Evolutionary conservation across 1,284 basidiomycete genomes (phyloP).

Genomic region (Fistulina hepatica): DNA sequence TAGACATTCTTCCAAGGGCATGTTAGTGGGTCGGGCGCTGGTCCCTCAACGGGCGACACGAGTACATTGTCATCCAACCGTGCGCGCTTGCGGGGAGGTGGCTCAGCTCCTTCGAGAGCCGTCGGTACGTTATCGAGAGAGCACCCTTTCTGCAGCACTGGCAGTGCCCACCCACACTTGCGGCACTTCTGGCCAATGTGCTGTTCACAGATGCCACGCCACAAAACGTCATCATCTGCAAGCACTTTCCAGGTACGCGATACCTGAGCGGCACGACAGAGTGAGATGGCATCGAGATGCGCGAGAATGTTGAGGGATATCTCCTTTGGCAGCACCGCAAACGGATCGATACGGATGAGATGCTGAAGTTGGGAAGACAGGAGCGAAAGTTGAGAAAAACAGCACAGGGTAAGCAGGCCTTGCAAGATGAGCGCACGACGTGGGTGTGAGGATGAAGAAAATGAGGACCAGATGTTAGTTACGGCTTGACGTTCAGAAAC

Average conservation of each 20-base stretch:
- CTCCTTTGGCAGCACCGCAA: slow-evolving; percentile 85
- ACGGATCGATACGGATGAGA: slow-evolving; percentile 94
- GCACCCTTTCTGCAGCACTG: slow-evolving; percentile 65
- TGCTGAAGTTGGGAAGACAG: slow-evolving; percentile 86
- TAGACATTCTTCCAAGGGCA: slow-evolving; percentile 99
- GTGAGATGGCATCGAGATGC: slow-evolving; percentile 89
- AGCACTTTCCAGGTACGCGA: slow-evolving; percentile 77
- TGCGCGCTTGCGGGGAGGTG: slow-evolving; percentile 41
- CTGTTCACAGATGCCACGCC: slow-evolving; percentile 96
- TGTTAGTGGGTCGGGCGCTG: slow-evolving; percentile 29
- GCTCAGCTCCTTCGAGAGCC: slow-evolving; percentile 10
- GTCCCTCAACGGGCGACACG: slow-evolving; percentile 17
- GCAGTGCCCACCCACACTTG: slow-evolving; percentile 97
- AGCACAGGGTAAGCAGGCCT: slow-evolving; percentile 99
- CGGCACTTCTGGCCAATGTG: slow-evolving; percentile 97
- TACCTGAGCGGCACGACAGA: slow-evolving; percentile 95
- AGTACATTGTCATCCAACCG: slow-evolving; percentile 16
- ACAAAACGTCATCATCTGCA: slow-evolving; percentile 94
- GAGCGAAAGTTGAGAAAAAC: slow-evolving; percentile 96
- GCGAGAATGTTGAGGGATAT: slow-evolving; percentile 84
- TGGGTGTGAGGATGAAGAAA: slow-evolving; percentile 88
- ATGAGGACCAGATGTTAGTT: slow-evolving; percentile 92
- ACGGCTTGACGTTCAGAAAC: slow-evolving; percentile 82
- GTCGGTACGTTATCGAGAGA: slow-evolving; percentile 5
- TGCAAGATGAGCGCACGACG: slow-evolving; percentile 90